phyloP scores from a whole-genome alignment of 441 rosid species.

The Macaranga tanarius region DNA sequence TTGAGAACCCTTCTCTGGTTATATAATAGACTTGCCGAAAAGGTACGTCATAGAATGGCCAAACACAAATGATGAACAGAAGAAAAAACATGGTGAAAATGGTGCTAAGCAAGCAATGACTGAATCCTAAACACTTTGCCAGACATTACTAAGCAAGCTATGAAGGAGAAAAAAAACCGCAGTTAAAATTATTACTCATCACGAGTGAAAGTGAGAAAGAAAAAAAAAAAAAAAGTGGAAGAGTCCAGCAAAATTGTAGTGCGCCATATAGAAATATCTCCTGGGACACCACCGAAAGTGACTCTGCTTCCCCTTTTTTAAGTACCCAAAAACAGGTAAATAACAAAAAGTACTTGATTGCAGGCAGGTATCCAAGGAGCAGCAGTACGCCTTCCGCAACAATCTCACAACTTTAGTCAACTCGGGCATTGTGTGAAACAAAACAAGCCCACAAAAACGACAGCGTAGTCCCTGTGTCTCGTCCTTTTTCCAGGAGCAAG shows the following conservation, averaged over 20 bases:
- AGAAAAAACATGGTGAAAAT: neutral
- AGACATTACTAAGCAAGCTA: neutral
- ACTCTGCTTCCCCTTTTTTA: neutral
- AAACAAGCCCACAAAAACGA: neutral
- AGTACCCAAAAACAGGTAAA: neutral
- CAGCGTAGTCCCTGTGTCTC: no score
- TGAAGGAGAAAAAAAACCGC: neutral
- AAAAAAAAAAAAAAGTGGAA: neutral
- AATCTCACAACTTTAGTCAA: neutral
- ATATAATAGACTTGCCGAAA: neutral
- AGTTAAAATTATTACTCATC: neutral
- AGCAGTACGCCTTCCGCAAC: neutral
- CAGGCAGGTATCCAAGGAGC: neutral
- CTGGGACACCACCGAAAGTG: constrained; percentile 3
- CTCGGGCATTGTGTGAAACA: neutral
- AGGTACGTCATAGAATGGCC: neutral
- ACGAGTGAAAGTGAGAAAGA: neutral
- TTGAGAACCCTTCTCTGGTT: neutral
- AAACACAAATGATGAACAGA: neutral
- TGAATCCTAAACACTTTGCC: neutral
- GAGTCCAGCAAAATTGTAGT: neutral
- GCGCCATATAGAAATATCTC: neutral
- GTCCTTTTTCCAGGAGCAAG: no score
- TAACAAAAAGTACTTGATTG: neutral
- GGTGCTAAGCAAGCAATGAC: no score